Evolutionary conservation across 768 basidiomycete species (phyloP).

Genomic region (Hygrocybe coccinea): DNA sequence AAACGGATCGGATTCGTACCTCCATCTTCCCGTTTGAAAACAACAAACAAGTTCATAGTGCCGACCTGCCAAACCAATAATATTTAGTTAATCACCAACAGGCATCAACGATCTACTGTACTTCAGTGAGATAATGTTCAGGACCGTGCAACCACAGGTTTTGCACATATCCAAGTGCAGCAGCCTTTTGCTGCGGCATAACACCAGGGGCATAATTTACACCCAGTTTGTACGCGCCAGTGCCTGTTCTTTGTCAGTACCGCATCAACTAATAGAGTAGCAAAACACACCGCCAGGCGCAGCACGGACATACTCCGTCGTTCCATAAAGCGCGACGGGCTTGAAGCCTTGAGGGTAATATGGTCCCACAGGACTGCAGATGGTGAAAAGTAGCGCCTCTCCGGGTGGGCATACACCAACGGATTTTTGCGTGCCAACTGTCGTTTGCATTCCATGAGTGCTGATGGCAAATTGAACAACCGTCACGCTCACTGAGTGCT

Average conservation of each 20-base stretch:
- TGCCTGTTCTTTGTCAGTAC: slow-evolving; percentile 40
- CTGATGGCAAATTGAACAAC: not conserved
- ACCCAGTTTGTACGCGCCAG: slow-evolving; percentile 83
- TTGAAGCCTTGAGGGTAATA: slow-evolving; percentile 88
- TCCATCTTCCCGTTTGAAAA: slow-evolving; percentile 66
- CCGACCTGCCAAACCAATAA: slow-evolving; percentile 55
- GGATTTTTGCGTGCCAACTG: slow-evolving; percentile 72
- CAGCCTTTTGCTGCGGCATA: slow-evolving; percentile 76
- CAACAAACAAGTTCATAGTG: slow-evolving; percentile 90
- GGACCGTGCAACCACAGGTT: slow-evolving; percentile 87
- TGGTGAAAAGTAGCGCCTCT: slow-evolving; percentile 81
- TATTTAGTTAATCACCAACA: slow-evolving; percentile 44
- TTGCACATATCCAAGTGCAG: slow-evolving; percentile 73
- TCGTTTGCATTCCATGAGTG: slow-evolving; percentile 3
- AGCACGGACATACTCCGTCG: slow-evolving; percentile 78
- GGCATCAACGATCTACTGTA: slow-evolving; percentile 1
- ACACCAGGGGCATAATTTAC: slow-evolving; percentile 88
- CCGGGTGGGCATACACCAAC: slow-evolving; percentile 72
- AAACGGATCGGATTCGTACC: slow-evolving; percentile 31
- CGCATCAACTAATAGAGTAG: not conserved
- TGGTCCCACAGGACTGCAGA: slow-evolving; percentile 78
- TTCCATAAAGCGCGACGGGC: slow-evolving; percentile 82
- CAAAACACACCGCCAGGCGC: slow-evolving; percentile 66
- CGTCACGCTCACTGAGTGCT: slow-evolving; percentile 48
- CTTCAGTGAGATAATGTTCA: slow-evolving; percentile 53